phyloP scores from a whole-genome alignment of 345 rosid species.

The Lumnitzera littorea region DNA sequence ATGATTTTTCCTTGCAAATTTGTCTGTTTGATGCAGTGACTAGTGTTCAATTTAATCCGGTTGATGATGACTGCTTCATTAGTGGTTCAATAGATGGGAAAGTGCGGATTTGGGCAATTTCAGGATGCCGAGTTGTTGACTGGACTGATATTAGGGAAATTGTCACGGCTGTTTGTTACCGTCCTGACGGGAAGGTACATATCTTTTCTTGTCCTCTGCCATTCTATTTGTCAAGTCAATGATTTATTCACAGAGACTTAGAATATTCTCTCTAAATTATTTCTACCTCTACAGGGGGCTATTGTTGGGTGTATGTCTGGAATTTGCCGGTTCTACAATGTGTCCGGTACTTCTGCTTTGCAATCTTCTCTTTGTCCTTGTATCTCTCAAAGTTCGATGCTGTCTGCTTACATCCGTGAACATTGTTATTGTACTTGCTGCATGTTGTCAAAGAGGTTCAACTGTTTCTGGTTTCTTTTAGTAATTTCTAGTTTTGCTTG shows the following conservation, averaged over 20 bases:
- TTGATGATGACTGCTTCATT: constrained; percentile 60
- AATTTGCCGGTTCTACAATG: constrained; percentile 27
- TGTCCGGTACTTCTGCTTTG: constrained; percentile 18
- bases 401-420: background rate
- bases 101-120: constrained; percentile 71
- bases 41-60: constrained; percentile 77
- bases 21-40: constrained; percentile 48
- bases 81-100: constrained; percentile 88
- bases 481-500: too few relatives aligned
- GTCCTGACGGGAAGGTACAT: constrained; percentile 77
- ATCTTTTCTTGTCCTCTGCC: constrained; percentile 9
- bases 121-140: constrained; percentile 62
- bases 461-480: too few relatives aligned
- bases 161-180: constrained; percentile 77
- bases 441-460: too few relatives aligned
- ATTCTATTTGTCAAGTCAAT: constrained; percentile 1
- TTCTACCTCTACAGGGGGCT: constrained; percentile 19
- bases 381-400: background rate
- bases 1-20: background rate
- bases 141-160: constrained; percentile 70
- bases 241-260: background rate
- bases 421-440: background rate
- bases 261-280: background rate
- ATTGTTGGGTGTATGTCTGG: constrained; percentile 37
- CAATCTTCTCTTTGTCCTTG: background rate